Base-by-base conservation (phyloP, 2,329 filamentous ascomycete species). In the Fusarium sp. region DNA sequence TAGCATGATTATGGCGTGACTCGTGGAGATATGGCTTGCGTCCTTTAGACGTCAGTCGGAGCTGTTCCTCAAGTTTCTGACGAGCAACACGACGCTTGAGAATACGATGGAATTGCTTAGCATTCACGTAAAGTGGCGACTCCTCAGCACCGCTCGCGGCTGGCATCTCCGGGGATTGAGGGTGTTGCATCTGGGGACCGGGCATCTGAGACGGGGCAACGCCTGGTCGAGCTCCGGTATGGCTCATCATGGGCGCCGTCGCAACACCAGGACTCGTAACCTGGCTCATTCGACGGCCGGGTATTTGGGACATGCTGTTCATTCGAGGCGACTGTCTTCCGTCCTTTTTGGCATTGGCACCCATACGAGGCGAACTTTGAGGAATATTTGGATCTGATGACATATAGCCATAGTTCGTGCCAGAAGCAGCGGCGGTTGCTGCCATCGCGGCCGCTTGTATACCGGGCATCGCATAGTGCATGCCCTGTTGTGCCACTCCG, bases 21-120 rank as follows among this genome's bases (percentile, higher is more conserved):
- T 99, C 96, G 84, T 99, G 96, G 38, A 99, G 88, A 79, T 99
- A 99, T 8, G 96, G 96, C 84, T 98, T 98, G 41, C 96, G 91
- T 32, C 96, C 96, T 84, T 99, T 99, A 15, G 93, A 97, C 0
- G 96, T 98, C 66, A 98, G 85, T 47, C 96, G 91, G 48, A 99
- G 85, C 62, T 95, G 94, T 82, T 99, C 96, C 82, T 99, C 96
- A 22, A 99, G 87, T 81, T 94, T 94, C 83, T 98, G 96, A 39
- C 96, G 90, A 12, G 96, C 96, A 73, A 98, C 94, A 67, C 96
- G 90, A 66, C 96, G 90, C 87, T 99, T 98, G 62, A 99, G 84
- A 55, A 99, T 99, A 32, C 96, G 93, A 81, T 99, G 96, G 77
- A 99, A 99, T 80, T 99, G 96, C 82, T 99, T 99, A 10, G 96